A percentile compares a stretch with the other conserved stretches of the same genome.
Evolutionary conservation across 2,329 filamentous ascomycete species (phyloP).

Genomic region (Sphaerulina musiva): DNA sequence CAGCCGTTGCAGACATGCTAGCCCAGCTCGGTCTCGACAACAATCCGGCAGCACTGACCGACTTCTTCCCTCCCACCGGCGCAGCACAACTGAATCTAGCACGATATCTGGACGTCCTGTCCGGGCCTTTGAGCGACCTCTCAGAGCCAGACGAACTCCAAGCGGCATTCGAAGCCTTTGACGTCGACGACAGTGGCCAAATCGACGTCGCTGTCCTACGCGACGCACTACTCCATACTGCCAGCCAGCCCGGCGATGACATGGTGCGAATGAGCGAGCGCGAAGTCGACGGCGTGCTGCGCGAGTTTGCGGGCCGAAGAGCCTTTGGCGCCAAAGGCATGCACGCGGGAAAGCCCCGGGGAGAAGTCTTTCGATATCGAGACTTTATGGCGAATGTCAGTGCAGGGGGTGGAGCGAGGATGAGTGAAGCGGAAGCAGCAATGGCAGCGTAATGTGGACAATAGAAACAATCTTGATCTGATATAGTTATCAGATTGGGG

Average conservation of each 20-base stretch:
- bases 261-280: conserved; percentile 52
- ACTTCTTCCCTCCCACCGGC: conserved; percentile 69
- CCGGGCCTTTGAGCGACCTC: conserved; percentile 64
- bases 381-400: conserved; percentile 66
- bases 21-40: conserved; percentile 76
- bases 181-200: conserved; percentile 91
- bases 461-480: not conserved
- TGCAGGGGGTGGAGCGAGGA: conserved; percentile 23
- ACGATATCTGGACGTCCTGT: conserved; percentile 75
- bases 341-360: conserved; percentile 47
- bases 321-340: conserved; percentile 63
- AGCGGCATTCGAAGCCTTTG: conserved; percentile 89
- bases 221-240: conserved; percentile 74
- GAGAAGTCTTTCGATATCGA: conserved; percentile 87
- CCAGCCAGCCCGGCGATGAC: conserved; percentile 63
- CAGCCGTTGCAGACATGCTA: conserved; percentile 83
- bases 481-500: not conserved
- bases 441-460: conserved; percentile 8
- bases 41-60: conserved; percentile 61
- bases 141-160: conserved; percentile 74
- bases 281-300: conserved; percentile 82
- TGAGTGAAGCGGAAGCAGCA: conserved; percentile 12
- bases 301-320: conserved; percentile 74
- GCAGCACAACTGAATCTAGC: conserved; percentile 71
- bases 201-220: conserved; percentile 76